Evolutionary conservation across 1,284 basidiomycete species (phyloP).

Genomic region (Ganoderma leucocontextum): DNA sequence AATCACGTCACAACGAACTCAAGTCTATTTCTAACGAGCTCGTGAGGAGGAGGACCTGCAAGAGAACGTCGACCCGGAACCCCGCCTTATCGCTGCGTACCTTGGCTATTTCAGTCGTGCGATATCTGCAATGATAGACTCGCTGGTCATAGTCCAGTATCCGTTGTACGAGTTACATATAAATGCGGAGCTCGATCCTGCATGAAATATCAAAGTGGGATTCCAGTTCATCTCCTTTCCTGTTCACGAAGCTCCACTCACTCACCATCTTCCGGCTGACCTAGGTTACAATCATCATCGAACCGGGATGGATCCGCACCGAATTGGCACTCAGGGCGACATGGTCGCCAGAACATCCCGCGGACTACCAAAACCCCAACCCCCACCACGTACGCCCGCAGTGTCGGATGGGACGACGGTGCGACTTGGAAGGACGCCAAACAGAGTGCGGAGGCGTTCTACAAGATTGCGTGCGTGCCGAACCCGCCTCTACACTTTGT

Average conservation of each 20-base stretch:
- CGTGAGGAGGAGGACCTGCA: background rate
- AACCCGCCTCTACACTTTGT: slow-evolving; percentile 25
- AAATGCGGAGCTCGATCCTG: slow-evolving; percentile 43
- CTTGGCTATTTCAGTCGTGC: background rate
- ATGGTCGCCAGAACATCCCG: slow-evolving; percentile 21
- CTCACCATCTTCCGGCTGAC: background rate
- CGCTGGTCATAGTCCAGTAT: too few species aligned
- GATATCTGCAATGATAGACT: too few species aligned
- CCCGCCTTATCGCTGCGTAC: background rate
- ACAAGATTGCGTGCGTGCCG: slow-evolving; percentile 13
- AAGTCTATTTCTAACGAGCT: background rate
- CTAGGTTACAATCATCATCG: slow-evolving; percentile 23
- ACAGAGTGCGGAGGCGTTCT: slow-evolving; percentile 22
- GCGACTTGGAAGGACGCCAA: slow-evolving; percentile 11
- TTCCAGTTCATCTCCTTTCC: background rate
- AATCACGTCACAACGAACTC: background rate
- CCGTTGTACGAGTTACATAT: too few species aligned
- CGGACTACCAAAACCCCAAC: slow-evolving; percentile 19
- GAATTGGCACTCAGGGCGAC: slow-evolving; percentile 3
- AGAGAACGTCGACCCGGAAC: background rate
- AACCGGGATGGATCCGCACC: slow-evolving; percentile 18
- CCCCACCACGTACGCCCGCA: slow-evolving; percentile 11
- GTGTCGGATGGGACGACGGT: background rate
- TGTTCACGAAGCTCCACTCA: background rate
- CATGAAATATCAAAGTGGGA: slow-evolving; percentile 50